Base-by-base conservation (phyloP, 805 yeast species). In the Candida ovalis region DNA sequence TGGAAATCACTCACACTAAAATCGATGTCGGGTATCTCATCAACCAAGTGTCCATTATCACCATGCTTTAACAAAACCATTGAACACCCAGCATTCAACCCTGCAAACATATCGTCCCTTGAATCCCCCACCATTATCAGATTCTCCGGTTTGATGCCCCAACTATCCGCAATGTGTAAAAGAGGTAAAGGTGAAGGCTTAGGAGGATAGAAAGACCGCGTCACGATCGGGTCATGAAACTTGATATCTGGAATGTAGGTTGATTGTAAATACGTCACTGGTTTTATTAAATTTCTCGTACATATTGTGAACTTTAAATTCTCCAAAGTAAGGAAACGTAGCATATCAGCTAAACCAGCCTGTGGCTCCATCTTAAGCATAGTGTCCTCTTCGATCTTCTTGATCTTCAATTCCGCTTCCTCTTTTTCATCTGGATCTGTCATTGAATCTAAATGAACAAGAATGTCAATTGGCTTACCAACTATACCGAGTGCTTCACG, bases 81-180 rank as follows among this genome's bases (percentile, higher is more conserved):
- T 2, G 74, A 68, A 39, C 78, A 76, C 0, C 89, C 89, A 1
- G 90, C 89, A n/a, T 67, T 55, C 27, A 71, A 60, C 3, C 88
- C 90, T 27, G 86, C 78, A 38, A 57, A 65, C 81, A 84, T 80
- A 57, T 84, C 91, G 62, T 84, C 90, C 37, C 71, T 63, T 0
- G 89, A 84, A 59, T 84, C 90, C 12, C 91, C 91, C 15, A 84
- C 85, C 90, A 84, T 84, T 5, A 83, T 59, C 27, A 84, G 52
- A 36, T 76, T 68, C 17, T 63, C 54, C 0, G 86, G 78, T 1
- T 62, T 55, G 17, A 76, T 43, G 1, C 69, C 71, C 82, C 86
- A 78, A 3, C 56, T 44, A 35, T 67, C 50, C 2, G 83, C 77
- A 22, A 84, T 82, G 53, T 81, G 78, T 19, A 77, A 59, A 37